Base-by-base conservation (phyloP, 2,329 filamentous ascomycete species). In the Trichoderma citrinoviride region DNA sequence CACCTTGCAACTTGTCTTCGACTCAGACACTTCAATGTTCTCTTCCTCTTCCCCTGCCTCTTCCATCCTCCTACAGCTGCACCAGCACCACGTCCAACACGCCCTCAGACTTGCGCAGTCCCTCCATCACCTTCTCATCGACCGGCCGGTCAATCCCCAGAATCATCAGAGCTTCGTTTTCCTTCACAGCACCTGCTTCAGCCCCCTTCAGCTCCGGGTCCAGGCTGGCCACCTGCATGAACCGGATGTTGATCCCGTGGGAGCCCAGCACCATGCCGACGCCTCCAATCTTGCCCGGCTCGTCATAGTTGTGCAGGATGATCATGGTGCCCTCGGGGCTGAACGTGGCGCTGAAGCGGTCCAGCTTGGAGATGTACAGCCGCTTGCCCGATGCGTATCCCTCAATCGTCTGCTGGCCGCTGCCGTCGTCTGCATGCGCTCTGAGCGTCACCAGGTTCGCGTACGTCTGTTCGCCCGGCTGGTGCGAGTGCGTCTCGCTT, bases 221-320 rank as follows among this genome's bases (percentile, higher is more conserved):
- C 67, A 90, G 74, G 17, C 81, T 80, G 3, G 83, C 84, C 2
- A 93, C 91, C 72, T 86, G 88, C 91, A 94, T 95, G 73, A 89
- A 93, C 52, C 84, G 85, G 74, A 94, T 92, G 72, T 95, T 95
- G 60, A 95, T 87, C 0, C 86, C 87, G 43, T 89, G 84, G 43
- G 82, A 82, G 0, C 91, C 91, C 27, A 94, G 78, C 58, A 87
- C 82, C 65, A 83, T 87, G 0, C 91, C 91, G 3, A 95, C 91
- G 43, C 87, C 86, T 2, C 91, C 91, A 73, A 95, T 94, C 80
- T 93, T 93, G 12, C 91, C 91, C 0, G 90, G 90, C 68, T 88
- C 84, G 72, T 95, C 91, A 71, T 91, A 93, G 77, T 94, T 94
- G 72, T 92, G 85, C 71, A 92, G 85, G 66, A 94, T 89, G n/a